A percentile compares a stretch with the other conserved stretches of the same genome.
Evolutionary conservation across 257 asterid genomes (phyloP).

Genomic region (Ophiorrhiza pumila): DNA sequence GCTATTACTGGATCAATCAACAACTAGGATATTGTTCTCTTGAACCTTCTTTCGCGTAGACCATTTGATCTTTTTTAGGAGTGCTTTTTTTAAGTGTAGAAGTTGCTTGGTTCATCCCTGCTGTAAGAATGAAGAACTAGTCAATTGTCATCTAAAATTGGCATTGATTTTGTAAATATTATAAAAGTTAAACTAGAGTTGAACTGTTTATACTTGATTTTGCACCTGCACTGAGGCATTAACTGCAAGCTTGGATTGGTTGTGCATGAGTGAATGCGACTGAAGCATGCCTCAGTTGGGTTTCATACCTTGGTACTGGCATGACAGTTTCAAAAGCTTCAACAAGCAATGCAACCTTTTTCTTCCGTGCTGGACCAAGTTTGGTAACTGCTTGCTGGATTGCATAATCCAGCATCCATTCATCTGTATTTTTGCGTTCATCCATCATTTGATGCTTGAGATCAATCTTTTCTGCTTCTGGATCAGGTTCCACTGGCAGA

Average conservation of each 20-base stretch:
- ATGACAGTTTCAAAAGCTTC: conserved; percentile 82
- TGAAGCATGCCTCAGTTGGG: conserved; percentile 31
- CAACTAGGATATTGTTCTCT: background rate
- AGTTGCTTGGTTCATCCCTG: background rate
- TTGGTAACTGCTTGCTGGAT: conserved; percentile 68
- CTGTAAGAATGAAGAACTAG: background rate
- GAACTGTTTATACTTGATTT: background rate
- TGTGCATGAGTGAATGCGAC: conserved; percentile 31
- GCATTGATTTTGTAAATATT: background rate
- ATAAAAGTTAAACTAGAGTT: background rate
- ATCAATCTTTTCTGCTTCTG: conserved; percentile 71
- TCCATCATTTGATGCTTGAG: conserved; percentile 75
- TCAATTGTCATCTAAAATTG: background rate
- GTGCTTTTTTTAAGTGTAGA: background rate
- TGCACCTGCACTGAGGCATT: conserved; percentile 36
- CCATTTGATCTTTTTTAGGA: background rate
- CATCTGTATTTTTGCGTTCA: conserved; percentile 66
- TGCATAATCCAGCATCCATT: conserved; percentile 89
- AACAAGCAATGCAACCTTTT: conserved; percentile 70
- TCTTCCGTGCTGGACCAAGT: conserved; percentile 76
- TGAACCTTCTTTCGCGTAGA: background rate
- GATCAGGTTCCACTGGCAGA: conserved; percentile 52
- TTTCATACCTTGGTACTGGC: conserved; percentile 46
- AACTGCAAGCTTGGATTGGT: conserved; percentile 65
- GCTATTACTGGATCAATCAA: background rate